Evolutionary conservation across 2,329 filamentous ascomycete genomes (phyloP).

Genomic region (Sarocladium strictum): DNA sequence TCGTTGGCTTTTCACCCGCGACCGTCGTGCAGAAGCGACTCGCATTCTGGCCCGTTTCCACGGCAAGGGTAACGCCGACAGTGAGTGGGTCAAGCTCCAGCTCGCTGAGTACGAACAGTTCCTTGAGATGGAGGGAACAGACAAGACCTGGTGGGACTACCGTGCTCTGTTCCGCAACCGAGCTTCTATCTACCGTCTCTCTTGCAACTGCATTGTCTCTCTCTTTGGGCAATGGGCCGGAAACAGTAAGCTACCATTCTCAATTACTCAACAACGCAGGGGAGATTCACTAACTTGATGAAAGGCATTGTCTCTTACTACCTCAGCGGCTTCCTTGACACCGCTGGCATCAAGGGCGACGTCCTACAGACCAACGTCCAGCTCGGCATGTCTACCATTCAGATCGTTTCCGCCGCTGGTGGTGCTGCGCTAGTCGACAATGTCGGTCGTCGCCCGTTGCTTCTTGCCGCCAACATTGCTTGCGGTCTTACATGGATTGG

Average conservation of each 20-base stretch:
- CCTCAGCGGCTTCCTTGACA: constrained; percentile 41
- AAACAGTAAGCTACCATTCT: constrained; percentile 16
- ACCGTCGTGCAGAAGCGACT: constrained; percentile 21
- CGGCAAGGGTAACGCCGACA: constrained; percentile 33
- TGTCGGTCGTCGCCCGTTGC: constrained; percentile 44
- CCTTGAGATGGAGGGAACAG: constrained; percentile 37
- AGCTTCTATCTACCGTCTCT: constrained; percentile 36
- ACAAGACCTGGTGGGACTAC: constrained; percentile 45
- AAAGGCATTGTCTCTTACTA: constrained; percentile 40
- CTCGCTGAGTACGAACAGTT: constrained; percentile 38
- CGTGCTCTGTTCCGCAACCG: constrained; percentile 34
- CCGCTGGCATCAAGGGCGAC: constrained; percentile 37
- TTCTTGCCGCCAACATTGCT: constrained; percentile 39
- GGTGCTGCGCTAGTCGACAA: constrained; percentile 43
- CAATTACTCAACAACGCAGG: neutral
- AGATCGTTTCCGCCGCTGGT: constrained; percentile 39
- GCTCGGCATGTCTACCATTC: constrained; percentile 40
- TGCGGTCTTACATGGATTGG: constrained; percentile 43
- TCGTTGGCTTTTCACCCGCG: constrained; percentile 33
- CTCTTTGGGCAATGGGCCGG: constrained; percentile 43
- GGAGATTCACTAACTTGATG: constrained; percentile 11
- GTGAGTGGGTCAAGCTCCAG: constrained; percentile 28
- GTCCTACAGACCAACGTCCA: constrained; percentile 39
- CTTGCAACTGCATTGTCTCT: constrained; percentile 33
- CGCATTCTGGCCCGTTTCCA: constrained; percentile 32